Conservation (phyloP, 192 early-diverging fungal species). For the Coemansia asiatica region DNA sequence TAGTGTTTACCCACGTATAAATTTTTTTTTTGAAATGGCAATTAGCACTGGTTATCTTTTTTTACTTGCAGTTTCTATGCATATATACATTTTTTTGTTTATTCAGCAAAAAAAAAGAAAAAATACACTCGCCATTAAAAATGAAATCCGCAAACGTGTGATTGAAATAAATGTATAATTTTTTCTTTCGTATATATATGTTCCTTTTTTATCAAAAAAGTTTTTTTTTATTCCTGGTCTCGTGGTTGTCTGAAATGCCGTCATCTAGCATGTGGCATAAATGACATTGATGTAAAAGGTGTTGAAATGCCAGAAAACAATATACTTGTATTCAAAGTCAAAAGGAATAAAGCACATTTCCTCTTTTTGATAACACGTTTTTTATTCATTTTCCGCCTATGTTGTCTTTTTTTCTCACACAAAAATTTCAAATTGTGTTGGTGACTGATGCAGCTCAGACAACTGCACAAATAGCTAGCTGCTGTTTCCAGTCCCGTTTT, state of each 20-base stretch:
- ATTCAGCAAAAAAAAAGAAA: not conserved
- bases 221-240: not conserved
- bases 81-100: not conserved
- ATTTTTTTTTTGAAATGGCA: not conserved
- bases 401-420: not conserved
- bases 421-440: not conserved
- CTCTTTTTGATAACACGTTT: not conserved
- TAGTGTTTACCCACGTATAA: not conserved
- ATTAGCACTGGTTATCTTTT: not conserved
- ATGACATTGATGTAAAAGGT: not conserved
- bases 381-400: not conserved
- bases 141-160: not conserved
- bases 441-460: not conserved
- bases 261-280: not conserved
- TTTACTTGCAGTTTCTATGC: not conserved
- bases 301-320: not conserved
- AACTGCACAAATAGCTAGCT: not conserved
- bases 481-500: not conserved
- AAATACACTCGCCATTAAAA: not conserved
- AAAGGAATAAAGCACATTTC: not conserved
- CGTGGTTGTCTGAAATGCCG: slow-evolving; percentile 3
- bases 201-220: not conserved
- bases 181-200: not conserved
- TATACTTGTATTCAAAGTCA: not conserved
- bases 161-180: not conserved